These are phyloP conservation scores for Sergeia podlipaevii DNA, from an alignment of 208 protist genomes.

Conservation along the genomic window DNA sequence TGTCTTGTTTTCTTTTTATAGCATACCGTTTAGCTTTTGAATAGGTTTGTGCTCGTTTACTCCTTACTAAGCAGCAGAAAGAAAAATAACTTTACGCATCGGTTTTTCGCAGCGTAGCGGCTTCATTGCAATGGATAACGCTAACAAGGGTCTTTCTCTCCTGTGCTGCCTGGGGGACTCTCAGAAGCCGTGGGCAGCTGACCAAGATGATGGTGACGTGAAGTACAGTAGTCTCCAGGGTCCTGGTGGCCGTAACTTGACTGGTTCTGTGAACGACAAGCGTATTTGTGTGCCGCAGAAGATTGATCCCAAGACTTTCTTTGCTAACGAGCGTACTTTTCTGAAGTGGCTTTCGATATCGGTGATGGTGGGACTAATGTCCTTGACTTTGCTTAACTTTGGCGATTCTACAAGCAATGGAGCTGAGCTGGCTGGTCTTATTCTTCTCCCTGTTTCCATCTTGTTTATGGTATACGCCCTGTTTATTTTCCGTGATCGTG, in stretches of 20 bases:
- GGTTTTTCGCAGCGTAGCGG: no score
- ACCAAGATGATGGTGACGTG: conserved; percentile 83
- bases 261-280: conserved; percentile 84
- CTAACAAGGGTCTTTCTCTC: conserved; percentile 55
- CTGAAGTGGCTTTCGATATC: conserved; percentile 92
- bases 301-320: conserved; percentile 92
- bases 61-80: not conserved
- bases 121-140: conserved; percentile 46
- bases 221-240: conserved; percentile 75
- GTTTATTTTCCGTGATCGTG: conserved; percentile 82
- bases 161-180: conserved; percentile 64
- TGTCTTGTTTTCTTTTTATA: no score
- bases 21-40: no score
- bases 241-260: conserved; percentile 63
- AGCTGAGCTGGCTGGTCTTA: conserved; percentile 72
- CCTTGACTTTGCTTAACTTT: conserved; percentile 82
- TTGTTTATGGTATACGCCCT: conserved; percentile 91
- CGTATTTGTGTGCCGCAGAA: conserved; percentile 89
- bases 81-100: no score
- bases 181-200: conserved; percentile 83
- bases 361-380: conserved; percentile 87
- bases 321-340: conserved; percentile 92
- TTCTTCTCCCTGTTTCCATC: conserved; percentile 81
- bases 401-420: conserved; percentile 74
- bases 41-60: no score